phyloP scores from a whole-genome alignment of 257 asterid genomes.

The Penstemon eatonii region DNA sequence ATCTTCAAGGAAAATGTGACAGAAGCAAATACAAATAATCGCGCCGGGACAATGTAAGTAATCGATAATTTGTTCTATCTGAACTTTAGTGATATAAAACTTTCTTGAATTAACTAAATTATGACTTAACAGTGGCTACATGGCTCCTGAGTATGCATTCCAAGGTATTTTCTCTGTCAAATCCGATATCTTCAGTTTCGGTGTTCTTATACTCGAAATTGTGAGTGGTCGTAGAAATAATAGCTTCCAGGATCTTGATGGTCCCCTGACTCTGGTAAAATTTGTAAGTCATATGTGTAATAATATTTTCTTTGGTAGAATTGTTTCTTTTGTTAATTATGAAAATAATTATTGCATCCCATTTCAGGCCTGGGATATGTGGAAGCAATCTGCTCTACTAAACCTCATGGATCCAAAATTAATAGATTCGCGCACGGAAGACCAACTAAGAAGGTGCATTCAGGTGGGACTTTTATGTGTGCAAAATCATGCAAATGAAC shows the following conservation, averaged over 20 bases:
- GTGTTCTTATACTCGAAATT: constrained; percentile 40
- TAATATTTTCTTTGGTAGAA: too few relatives aligned
- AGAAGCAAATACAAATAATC: constrained; percentile 37
- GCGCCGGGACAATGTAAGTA: constrained; percentile 44
- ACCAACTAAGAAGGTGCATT: too few relatives aligned
- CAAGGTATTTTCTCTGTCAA: too few relatives aligned
- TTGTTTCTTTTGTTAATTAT: not conserved
- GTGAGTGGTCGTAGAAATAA: constrained; percentile 31
- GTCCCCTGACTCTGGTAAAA: constrained; percentile 40
- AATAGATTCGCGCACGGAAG: not conserved
- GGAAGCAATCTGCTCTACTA: constrained; percentile 20
- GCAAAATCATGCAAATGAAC: too few relatives aligned
- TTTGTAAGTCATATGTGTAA: constrained; percentile 32
- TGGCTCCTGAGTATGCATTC: too few relatives aligned
- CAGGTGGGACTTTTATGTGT: too few relatives aligned
- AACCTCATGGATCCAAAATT: too few relatives aligned
- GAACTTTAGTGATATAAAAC: not conserved
- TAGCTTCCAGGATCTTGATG: too few relatives aligned
- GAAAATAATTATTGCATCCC: not conserved
- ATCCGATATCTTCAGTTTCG: constrained; percentile 13
- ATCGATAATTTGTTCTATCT: not conserved
- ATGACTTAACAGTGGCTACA: constrained; percentile 10
- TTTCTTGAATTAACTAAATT: not conserved
- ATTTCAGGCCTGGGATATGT: constrained; percentile 45
- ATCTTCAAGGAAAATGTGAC: too few relatives aligned